A percentile compares a stretch with the other conserved stretches of the same genome.
These are phyloP conservation scores for Botrytis cinerea DNA, from an alignment of 2,329 filamentous ascomycete species.

Conservation along the genomic window DNA sequence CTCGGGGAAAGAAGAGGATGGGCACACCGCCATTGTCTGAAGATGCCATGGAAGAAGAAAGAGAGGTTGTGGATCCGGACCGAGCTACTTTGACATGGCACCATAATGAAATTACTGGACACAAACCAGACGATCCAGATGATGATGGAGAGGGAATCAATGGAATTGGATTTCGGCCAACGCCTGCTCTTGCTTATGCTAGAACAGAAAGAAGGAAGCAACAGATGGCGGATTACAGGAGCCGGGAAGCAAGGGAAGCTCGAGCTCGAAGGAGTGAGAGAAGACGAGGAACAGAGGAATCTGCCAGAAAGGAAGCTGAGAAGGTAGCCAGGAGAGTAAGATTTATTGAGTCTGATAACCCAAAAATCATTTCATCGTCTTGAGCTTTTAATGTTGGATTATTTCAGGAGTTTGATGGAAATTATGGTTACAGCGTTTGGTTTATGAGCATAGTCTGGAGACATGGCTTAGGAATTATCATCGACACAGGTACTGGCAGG, in stretches of 20 bases:
- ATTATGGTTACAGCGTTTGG: constrained; percentile 10
- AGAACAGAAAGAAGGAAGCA: constrained; percentile 58
- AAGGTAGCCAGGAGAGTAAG: constrained; percentile 36
- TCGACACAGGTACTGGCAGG: background rate
- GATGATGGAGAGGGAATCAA: constrained; percentile 69
- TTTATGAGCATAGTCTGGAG: background rate
- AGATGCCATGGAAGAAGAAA: constrained; percentile 23
- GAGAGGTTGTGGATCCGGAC: constrained; percentile 34
- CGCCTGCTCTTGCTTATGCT: constrained; percentile 59
- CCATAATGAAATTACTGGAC: constrained; percentile 67
- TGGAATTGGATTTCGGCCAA: constrained; percentile 67
- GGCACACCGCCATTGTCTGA: constrained; percentile 35
- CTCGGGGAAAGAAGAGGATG: constrained; percentile 34
- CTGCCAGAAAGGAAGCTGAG: constrained; percentile 31
- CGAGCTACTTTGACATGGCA: constrained; percentile 66
- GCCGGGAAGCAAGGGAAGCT: constrained; percentile 62
- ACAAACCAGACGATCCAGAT: constrained; percentile 64
- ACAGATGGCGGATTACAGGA: constrained; percentile 64
- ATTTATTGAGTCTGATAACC: constrained; percentile 35
- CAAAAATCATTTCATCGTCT: constrained; percentile 27
- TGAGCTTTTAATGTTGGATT: constrained; percentile 22
- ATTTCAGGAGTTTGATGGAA: background rate
- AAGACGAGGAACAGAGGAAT: constrained; percentile 43
- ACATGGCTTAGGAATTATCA: background rate
- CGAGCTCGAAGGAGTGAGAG: constrained; percentile 56